A percentile compares a stretch with the other conserved stretches of the same genome.
Conservation (phyloP, 495 filamentous ascomycete species). For the Margaritispora aquatica region DNA sequence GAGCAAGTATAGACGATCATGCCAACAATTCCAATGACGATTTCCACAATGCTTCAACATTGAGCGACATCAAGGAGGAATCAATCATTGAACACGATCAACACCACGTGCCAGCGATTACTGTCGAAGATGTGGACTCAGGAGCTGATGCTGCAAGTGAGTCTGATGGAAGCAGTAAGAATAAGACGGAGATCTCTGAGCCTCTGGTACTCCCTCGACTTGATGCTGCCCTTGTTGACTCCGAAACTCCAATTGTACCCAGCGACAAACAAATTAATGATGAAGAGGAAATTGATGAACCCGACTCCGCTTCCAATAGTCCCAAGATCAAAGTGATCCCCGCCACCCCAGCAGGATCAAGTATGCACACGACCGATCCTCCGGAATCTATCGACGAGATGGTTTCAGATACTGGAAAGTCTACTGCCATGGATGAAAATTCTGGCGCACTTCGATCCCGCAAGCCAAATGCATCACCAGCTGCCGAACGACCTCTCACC, state of each 20-base stretch:
- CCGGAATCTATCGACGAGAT: background rate
- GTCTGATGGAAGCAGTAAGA: background rate
- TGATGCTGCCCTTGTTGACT: background rate
- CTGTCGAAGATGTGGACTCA: background rate
- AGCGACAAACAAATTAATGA: background rate
- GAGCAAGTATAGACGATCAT: background rate
- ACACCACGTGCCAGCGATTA: background rate
- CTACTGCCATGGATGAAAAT: constrained; percentile 7
- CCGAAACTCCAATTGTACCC: background rate
- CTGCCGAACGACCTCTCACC: constrained; percentile 17
- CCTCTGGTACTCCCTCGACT: background rate
- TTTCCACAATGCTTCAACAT: background rate
- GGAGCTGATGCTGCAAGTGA: background rate
- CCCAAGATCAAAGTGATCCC: background rate
- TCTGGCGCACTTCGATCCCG: constrained; percentile 3
- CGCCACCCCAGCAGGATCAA: constrained; percentile 9
- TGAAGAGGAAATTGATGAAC: background rate
- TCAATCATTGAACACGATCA: background rate
- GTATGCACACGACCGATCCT: background rate
- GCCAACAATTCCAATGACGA: background rate
- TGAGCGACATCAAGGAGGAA: background rate
- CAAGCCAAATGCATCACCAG: constrained; percentile 5
- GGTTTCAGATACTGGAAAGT: background rate
- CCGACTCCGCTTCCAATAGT: background rate
- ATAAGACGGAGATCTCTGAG: background rate